Evolutionary conservation across 1,284 basidiomycete species (phyloP), one percentile per base, ranked within the genome.

Genomic region (Chondrostereum purpureum): DNA sequence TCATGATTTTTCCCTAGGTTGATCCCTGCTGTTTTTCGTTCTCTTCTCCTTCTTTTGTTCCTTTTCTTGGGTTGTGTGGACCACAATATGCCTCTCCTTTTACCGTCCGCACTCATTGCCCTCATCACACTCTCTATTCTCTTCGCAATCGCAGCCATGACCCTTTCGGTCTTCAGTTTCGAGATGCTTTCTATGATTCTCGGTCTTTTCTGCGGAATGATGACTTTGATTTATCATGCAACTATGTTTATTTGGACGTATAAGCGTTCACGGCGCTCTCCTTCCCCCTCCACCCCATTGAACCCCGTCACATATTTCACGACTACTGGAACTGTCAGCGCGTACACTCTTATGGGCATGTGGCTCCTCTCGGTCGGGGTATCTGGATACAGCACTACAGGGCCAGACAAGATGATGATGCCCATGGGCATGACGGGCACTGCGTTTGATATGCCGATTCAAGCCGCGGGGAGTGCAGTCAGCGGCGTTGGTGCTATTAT

Each of bases 1-100:
- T n/a, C n/a, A n/a, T n/a, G n/a, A n/a, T n/a, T n/a, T n/a, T n/a
- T n/a, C n/a, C n/a, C n/a, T n/a, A n/a, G n/a, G n/a, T n/a, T n/a
- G n/a, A n/a, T n/a, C n/a, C n/a, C n/a, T n/a, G n/a, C n/a, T n/a
- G n/a, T n/a, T n/a, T n/a, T n/a, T n/a, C n/a, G 6, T 20, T 2
- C 20, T 22, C 12, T 44, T 37, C 19, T 19, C 13, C 21, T 31
- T 35, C 20, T 13, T 35, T 35, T n/a, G 16, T 31, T 34, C 27
- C 27, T 31, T 33, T 18, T 43, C 24, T 34, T 20, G 14, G 35
- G 35, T 16, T 39, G 38, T 31, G 27, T n/a, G 27, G n/a, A 31
- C 27, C 8, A 31, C 8, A n/a, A 31, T 31, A n/a, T n/a, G n/a
- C n/a, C n/a, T n/a, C n/a, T n/a, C n/a, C 27, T 31, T 8, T n/a